Base-by-base conservation (phyloP, 73 alveolate genomes). In the Tetrahymena thermophila region DNA sequence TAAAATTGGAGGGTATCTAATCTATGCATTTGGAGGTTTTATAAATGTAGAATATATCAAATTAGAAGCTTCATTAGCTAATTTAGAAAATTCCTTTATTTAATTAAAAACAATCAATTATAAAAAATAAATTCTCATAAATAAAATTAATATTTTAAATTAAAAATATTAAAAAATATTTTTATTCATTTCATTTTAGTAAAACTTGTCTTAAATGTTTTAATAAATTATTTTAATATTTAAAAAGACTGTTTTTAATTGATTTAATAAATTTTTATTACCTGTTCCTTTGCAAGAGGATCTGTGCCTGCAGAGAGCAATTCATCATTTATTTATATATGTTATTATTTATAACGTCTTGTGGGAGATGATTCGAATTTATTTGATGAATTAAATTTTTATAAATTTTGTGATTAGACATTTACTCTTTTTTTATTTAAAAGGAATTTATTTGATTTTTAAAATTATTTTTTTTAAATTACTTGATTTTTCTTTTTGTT, bases 1-100 rank as follows among this genome's bases (percentile, higher is more conserved):
- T 93, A 99, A 96, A 37, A 99, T 99, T 31, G 99, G 99, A 19
- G 99, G 99, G 96, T 94, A 99, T 17, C 99, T 93, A 37, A 98
- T 97, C 40, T 83, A 57, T 16, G 99, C 99, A 89, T 96, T 98
- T 43, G 96, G 96, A 34, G 99, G 99, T 93, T 98, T 98, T 58
- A 97, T 98, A 95, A 98, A 98, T 57, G 94, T 89, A 35, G 94
- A 43, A 17, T 96, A 58, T 98, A 98, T 98, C 93, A 98, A 94
- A 37, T 96, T 96, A 10, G 97, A 93, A 0, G 99, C 99, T 44
- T 97, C 96, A 25, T 97, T 93, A 5, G 98, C 99, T 42, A 98
- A 85, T n/a, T 96, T 96, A 1, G 99, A 98, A 96, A 97, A 97
- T 58, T 97, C 98, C 94, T 71, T 71, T 71, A 25, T 28, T n/a